Evolutionary conservation across 768 basidiomycete species (phyloP), one percentile per base, ranked within the genome.

Genomic region (Pleurotus sapidus): DNA sequence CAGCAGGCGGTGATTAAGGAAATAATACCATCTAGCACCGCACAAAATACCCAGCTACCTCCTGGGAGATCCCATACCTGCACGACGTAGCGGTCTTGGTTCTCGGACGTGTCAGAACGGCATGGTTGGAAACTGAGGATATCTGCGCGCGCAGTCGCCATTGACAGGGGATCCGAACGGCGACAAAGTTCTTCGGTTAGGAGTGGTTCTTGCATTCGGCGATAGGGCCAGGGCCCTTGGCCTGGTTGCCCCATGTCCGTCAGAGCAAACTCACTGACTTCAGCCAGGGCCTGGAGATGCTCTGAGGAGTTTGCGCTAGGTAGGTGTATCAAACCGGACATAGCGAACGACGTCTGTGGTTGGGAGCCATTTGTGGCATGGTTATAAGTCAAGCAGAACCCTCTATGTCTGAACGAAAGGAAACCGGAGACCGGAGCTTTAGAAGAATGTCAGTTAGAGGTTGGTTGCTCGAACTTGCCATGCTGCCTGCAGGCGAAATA

Each of bases 221-320:
- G 79, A 64, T 83, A 85, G 3, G 81, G 77, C 83, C 83, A 84
- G 37, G 76, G 75, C 34, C 77, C 76, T 53, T 68, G 72, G 30
- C 80, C 82, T 6, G 78, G 74, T 46, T 74, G 75, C 60, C 82
- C 82, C 64, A 84, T 77, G 65, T 84, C 81, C 5, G 83, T 84
- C 17, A 69, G 71, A 14, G 69, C 72, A 61, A 83, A 83, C 62
- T 82, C 67, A 61, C 75, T 78, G 50, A 83, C 83, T 63, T 84
- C 82, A 39, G 78, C 72, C 57, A 84, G 67, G 6, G 82, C 81
- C 43, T 73, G 75, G 27, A 77, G 72, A 58, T 79, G 72, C 53
- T 84, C 82, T 4, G 72, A 66, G 46, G 77, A 74, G 15, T 72
- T 77, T 14, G 81, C 79, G 7, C 75, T 70, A 46, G 74, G 67